phyloP scores from a whole-genome alignment of 108 stramenopile genomes.

The Cyclostephanos invisitatus region DNA sequence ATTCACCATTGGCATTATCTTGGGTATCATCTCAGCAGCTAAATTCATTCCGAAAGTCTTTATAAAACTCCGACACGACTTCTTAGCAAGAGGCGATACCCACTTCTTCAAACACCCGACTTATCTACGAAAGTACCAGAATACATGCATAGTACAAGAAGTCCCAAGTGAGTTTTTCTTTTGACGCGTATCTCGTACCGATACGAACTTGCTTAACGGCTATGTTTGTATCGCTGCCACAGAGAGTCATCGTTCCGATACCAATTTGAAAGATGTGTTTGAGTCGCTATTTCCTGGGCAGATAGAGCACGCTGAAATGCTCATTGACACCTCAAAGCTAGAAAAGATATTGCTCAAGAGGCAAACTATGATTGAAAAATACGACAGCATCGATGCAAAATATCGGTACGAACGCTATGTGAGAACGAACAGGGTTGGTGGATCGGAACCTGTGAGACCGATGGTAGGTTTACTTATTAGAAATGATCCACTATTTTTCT shows the following conservation, averaged over 20 bases:
- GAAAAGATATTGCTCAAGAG: constrained; percentile 37
- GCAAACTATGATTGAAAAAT: constrained; percentile 34
- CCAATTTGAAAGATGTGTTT: constrained; percentile 52
- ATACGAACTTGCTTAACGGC: not conserved
- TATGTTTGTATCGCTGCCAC: not conserved
- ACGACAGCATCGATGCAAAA: constrained; percentile 48
- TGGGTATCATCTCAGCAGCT: not conserved
- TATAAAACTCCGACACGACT: constrained; percentile 55
- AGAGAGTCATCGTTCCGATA: constrained; percentile 48
- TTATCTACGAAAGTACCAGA: constrained; percentile 56
- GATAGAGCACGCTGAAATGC: constrained; percentile 55
- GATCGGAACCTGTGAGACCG: constrained; percentile 23
- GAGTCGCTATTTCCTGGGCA: constrained; percentile 64
- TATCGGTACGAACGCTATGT: constrained; percentile 35
- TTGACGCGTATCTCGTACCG: not conserved
- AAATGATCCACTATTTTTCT: not conserved
- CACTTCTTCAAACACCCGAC: constrained; percentile 33
- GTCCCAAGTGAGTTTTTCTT: constrained; percentile 43
- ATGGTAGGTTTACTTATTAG: constrained; percentile 14
- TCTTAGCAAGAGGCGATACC: constrained; percentile 58
- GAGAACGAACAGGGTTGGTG: not conserved
- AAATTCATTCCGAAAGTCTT: constrained; percentile 29
- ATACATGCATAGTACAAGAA: constrained; percentile 61
- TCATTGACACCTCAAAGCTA: constrained; percentile 51
- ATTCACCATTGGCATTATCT: not conserved